phyloP scores from a whole-genome alignment of 2,329 filamentous ascomycete genomes.

The Fusarium sp. region DNA sequence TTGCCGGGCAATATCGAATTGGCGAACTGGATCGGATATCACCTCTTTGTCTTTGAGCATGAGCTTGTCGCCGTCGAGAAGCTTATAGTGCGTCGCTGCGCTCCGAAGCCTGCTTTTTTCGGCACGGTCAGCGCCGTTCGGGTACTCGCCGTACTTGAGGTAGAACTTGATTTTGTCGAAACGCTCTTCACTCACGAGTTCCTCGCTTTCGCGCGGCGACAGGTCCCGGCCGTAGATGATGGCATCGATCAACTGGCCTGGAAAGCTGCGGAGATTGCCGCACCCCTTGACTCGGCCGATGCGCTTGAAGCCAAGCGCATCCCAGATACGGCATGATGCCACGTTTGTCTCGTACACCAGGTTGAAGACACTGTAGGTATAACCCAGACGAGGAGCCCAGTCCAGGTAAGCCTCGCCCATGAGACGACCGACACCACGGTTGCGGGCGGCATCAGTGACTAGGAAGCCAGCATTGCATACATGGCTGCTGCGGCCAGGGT shows the following conservation, averaged over 20 bases:
- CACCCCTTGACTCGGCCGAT: conserved; percentile 84
- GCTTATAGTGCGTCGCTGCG: conserved; percentile 94
- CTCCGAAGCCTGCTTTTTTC: conserved; percentile 95
- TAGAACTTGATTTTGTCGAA: conserved; percentile 99
- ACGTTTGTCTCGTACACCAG: conserved; percentile 95
- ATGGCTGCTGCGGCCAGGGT: conserved; percentile 89
- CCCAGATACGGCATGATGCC: conserved; percentile 90
- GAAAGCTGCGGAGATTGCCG: conserved; percentile 76
- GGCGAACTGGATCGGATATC: conserved; percentile 86
- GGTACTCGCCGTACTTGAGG: conserved; percentile 93
- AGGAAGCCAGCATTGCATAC: conserved; percentile 88
- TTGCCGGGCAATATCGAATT: conserved; percentile 87
- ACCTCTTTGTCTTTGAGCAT: conserved; percentile 99
- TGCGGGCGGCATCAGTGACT: conserved; percentile 78
- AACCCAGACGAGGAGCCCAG: conserved; percentile 84
- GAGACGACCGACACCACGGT: conserved; percentile 78
- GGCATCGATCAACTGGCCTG: conserved; percentile 76
- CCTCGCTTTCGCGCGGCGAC: conserved; percentile 72
- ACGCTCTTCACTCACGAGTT: conserved; percentile 91
- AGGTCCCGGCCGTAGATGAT: conserved; percentile 81
- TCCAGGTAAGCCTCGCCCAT: conserved; percentile 83
- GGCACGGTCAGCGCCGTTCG: conserved; percentile 89
- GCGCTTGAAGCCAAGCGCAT: conserved; percentile 90
- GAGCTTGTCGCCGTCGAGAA: conserved; percentile 80
- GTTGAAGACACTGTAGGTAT: conserved; percentile 94